Evolutionary conservation across 176 grass and related monocot genomes (phyloP), one percentile per base, ranked within the genome.

Genomic region (Aegilops sharonensis): DNA sequence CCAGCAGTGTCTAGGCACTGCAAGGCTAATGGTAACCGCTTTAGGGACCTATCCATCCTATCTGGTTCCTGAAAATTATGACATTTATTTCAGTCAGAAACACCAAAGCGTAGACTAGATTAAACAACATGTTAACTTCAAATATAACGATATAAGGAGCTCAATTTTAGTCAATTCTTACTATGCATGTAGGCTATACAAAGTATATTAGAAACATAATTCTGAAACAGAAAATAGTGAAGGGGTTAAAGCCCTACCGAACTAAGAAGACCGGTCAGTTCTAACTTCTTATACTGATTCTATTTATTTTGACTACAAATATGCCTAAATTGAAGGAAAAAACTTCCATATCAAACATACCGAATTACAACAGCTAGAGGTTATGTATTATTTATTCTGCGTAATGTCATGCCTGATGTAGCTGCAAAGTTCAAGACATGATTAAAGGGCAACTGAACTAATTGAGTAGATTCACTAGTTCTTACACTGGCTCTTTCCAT

Each of bases 1-100:
- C 94, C 97, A 86, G 85, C 91, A 65, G 90, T 86, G 81, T 98
- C 92, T 78, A 98, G 80, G 70, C 90, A 94, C 64, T 92, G 92
- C 77, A 91, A 43, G 29, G 92, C 92, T 72, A 98, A 79, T 78
- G 97, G 89, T 76, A 94, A 83, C 54, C 72, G 86, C 62, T 87
- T 86, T 29, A 91, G 68, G 67, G 92, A 85, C 78, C 80, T 76
- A 52, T 88, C 75, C 61, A 83, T 69, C 35, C 89, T 89, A 52
- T 88, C 62, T 42, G 70, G 34, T 31, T 68, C 89, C 96, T 98
- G 88, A 39, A 92, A 75, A 90, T 77, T 52, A 35, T 27, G 50
- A 85, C 32, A 81, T 57, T 67, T 8, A 61, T 69, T 63, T 74
- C 37, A 13, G 25, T 82, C 68, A 89, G 65, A 4, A 29, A 6